These are phyloP conservation scores for Ormosia semicastrata DNA, from an alignment of 306 rosid species.

Conservation along the genomic window DNA sequence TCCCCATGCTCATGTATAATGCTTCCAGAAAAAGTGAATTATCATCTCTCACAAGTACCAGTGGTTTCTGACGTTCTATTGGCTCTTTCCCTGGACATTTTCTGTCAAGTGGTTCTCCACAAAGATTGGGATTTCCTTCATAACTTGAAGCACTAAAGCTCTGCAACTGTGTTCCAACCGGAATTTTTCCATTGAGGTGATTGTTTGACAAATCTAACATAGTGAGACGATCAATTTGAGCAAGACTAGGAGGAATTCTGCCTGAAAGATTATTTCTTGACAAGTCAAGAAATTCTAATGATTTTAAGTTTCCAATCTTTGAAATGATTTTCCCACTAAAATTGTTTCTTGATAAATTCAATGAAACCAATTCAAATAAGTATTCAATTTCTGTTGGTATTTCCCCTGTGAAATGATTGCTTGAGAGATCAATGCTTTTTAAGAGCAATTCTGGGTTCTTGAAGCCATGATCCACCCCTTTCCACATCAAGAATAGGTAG, in stretches of 20 bases:
- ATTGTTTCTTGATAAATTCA: slow-evolving; percentile 8
- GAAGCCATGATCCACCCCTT: background rate
- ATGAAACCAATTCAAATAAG: background rate
- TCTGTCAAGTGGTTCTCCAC: slow-evolving; percentile 15
- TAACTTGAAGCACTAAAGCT: background rate
- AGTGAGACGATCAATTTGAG: background rate
- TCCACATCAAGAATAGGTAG: background rate
- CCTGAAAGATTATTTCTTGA: slow-evolving; percentile 20
- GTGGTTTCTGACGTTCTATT: background rate
- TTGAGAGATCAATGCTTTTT: slow-evolving; percentile 21
- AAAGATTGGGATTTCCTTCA: background rate
- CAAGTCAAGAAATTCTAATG: slow-evolving; percentile 20
- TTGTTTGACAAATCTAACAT: slow-evolving; percentile 23
- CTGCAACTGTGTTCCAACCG: slow-evolving; percentile 14
- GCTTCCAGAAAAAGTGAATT: slow-evolving; percentile 9
- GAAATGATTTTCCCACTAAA: background rate
- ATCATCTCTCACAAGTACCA: background rate
- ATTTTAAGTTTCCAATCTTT: background rate
- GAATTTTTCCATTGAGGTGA: slow-evolving; percentile 7
- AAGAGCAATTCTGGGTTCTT: background rate
- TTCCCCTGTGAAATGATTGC: slow-evolving; percentile 2
- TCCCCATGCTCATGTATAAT: slow-evolving; percentile 23
- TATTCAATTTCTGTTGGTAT: slow-evolving; percentile 14
- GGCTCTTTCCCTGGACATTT: background rate
- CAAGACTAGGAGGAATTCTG: background rate